Evolutionary conservation across 495 filamentous ascomycete species (phyloP).

Genomic region (Elasticomyces elasticus): DNA sequence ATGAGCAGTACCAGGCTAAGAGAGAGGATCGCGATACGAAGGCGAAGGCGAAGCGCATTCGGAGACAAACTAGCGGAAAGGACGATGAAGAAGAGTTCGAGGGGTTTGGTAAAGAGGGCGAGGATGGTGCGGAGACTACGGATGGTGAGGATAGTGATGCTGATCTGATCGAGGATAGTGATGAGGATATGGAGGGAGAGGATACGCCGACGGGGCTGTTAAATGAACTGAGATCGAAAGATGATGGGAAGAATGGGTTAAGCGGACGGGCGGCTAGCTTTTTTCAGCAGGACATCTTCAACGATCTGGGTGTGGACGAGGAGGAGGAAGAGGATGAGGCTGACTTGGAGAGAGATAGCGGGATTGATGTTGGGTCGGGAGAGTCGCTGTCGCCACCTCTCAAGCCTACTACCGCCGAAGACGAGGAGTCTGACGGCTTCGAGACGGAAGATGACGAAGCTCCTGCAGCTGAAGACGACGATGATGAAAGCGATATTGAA

Average conservation of each 20-base stretch:
- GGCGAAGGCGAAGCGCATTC: constrained; percentile 74
- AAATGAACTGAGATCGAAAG: constrained; percentile 43
- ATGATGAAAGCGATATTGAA: constrained; percentile 37
- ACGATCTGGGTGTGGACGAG: constrained; percentile 56
- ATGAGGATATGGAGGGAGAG: constrained; percentile 3
- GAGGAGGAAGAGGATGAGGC: constrained; percentile 37
- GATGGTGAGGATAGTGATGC: constrained; percentile 29
- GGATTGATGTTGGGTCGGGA: constrained; percentile 40
- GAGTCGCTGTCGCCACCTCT: constrained; percentile 12
- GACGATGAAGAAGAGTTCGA: constrained; percentile 87
- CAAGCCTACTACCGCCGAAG: not conserved
- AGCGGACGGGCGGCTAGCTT: constrained; percentile 78
- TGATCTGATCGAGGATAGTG: constrained; percentile 28
- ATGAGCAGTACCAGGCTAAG: constrained; percentile 73
- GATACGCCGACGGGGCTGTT: constrained; percentile 27
- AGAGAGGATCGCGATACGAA: constrained; percentile 73
- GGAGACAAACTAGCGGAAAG: constrained; percentile 63
- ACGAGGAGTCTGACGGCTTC: not conserved
- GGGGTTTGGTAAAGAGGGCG: constrained; percentile 58
- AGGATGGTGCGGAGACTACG: constrained; percentile 17
- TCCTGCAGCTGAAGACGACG: constrained; percentile 18
- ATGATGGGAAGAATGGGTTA: constrained; percentile 43
- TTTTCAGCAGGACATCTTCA: constrained; percentile 93
- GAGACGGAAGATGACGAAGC: constrained; percentile 1
- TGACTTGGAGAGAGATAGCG: constrained; percentile 32